A percentile compares a stretch with the other conserved stretches of the same genome.
phyloP scores from a whole-genome alignment of 495 filamentous ascomycete species.

The Bacidia gigantensis region DNA sequence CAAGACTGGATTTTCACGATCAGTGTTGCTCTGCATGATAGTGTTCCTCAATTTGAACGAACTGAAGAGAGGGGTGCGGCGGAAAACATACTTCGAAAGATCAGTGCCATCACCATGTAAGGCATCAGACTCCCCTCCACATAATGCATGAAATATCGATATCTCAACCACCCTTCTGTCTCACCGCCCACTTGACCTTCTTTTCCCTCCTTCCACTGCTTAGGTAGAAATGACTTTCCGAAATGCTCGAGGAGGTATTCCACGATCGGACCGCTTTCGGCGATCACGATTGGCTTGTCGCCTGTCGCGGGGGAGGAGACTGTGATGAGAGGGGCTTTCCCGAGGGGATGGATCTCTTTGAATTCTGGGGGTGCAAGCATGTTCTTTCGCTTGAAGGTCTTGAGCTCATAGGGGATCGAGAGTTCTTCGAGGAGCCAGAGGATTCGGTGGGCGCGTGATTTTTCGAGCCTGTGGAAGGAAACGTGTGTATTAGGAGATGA shows the following conservation, averaged over 20 bases:
- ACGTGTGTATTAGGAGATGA: no score
- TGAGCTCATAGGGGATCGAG: constrained; percentile 59
- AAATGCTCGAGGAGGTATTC: constrained; percentile 76
- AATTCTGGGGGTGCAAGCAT: constrained; percentile 56
- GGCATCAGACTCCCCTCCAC: constrained; percentile 69
- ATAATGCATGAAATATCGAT: constrained; percentile 72
- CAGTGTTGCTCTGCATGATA: no score
- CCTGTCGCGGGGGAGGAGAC: constrained; percentile 34
- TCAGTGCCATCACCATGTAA: constrained; percentile 42
- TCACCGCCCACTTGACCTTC: constrained; percentile 49
- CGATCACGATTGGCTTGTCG: constrained; percentile 49
- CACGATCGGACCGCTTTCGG: constrained; percentile 65
- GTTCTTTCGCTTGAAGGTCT: constrained; percentile 54
- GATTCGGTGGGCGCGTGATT: constrained; percentile 72
- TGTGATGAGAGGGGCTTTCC: constrained; percentile 65
- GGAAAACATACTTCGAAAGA: constrained; percentile 39
- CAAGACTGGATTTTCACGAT: constrained; percentile 24
- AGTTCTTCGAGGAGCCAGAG: constrained; percentile 84
- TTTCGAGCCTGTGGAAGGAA: constrained; percentile 43
- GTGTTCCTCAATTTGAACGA: no score
- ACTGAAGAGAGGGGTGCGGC: background rate
- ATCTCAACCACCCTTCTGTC: constrained; percentile 62
- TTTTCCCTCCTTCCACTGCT: constrained; percentile 42
- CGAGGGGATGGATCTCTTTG: constrained; percentile 67
- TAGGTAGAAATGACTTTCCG: constrained; percentile 46